Conservation (phyloP, 495 filamentous ascomycete species). For the Neurospora sp. region DNA sequence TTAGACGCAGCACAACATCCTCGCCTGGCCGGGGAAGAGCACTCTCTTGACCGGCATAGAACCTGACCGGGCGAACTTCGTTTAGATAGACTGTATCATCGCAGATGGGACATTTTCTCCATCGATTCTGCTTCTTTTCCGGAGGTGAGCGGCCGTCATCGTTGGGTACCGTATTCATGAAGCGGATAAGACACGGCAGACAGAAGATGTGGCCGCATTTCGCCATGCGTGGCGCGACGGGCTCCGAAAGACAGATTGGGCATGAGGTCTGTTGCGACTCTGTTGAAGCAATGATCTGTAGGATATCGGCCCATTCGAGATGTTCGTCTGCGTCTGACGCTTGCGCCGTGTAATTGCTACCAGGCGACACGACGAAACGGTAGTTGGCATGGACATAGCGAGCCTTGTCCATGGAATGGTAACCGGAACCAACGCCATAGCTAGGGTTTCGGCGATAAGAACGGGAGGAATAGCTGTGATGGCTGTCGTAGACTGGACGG, state of each 20-base stretch:
- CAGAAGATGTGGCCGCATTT: constrained; percentile 98
- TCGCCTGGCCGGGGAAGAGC: constrained; percentile 68
- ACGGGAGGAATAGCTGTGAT: constrained; percentile 41
- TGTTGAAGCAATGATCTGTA: constrained; percentile 84
- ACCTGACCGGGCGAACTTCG: constrained; percentile 83
- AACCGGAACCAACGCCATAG: constrained; percentile 82
- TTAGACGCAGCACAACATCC: constrained; percentile 78
- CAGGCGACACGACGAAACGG: constrained; percentile 84
- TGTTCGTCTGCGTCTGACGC: constrained; percentile 81
- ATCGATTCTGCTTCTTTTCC: constrained; percentile 50
- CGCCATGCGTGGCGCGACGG: constrained; percentile 93
- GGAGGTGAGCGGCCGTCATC: constrained; percentile 52
- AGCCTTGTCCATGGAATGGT: constrained; percentile 87
- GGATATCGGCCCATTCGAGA: constrained; percentile 80
- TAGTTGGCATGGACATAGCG: constrained; percentile 97
- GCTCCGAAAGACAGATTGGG: constrained; percentile 85
- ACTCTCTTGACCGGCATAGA: constrained; percentile 83
- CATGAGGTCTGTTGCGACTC: constrained; percentile 82
- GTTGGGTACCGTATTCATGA: constrained; percentile 81
- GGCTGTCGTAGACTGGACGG: constrained; percentile 50
- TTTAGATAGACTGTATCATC: constrained; percentile 80
- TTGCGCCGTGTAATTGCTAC: constrained; percentile 67
- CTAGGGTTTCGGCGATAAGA: constrained; percentile 55
- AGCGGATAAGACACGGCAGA: constrained; percentile 84
- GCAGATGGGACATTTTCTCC: constrained; percentile 95